Base-by-base conservation (phyloP, 2,329 filamentous ascomycete species). In the Aureobasidium namibiae region DNA sequence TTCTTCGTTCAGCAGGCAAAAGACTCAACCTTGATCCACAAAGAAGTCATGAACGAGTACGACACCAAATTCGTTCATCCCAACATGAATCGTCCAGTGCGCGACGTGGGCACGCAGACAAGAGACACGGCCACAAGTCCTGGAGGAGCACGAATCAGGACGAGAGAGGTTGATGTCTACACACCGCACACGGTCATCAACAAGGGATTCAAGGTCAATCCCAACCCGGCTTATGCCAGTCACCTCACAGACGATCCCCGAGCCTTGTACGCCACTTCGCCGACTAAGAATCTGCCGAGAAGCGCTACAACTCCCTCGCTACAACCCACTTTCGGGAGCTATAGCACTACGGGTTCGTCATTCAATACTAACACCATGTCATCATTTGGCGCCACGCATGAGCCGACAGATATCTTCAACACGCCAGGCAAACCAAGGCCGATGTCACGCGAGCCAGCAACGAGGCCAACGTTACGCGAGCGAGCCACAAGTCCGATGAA, bases 1-100 rank as follows among this genome's bases (percentile, higher is more conserved):
- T 84, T 80, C 34, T 97, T 92, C 73, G 80, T 83, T 3, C 92
- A 92, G 70, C 92, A 97, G 71, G 84, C 83, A 62, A 95, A 91
- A 70, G 94, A 99, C 72, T 84, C 83, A 1, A 80, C 85, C 2
- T 81, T 96, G 48, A 88, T 99, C 61, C 90, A 95, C 65, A 90
- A 88, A 66, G 89, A 97, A 73, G 92, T 97, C 5, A 80, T 97
- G 74, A 87, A 91, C 70, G 94, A 99, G 74, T 99, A 99, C 70
- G 90, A 97, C 70, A 89, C 85, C 65, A 99, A 99, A 75, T 96
- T 88, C 68, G 94, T 99, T 1, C 90, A 95, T 68, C 94, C 94
- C 2, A 82, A 86, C 11, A 82, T 95, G n/a, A 89, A 95, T 66
- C 89, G 88, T 8, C 78, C 88, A 5, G 89, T 95, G 64, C 78